phyloP scores from a whole-genome alignment of 805 yeast species.

The Yamadazyma paraphyllophila region DNA sequence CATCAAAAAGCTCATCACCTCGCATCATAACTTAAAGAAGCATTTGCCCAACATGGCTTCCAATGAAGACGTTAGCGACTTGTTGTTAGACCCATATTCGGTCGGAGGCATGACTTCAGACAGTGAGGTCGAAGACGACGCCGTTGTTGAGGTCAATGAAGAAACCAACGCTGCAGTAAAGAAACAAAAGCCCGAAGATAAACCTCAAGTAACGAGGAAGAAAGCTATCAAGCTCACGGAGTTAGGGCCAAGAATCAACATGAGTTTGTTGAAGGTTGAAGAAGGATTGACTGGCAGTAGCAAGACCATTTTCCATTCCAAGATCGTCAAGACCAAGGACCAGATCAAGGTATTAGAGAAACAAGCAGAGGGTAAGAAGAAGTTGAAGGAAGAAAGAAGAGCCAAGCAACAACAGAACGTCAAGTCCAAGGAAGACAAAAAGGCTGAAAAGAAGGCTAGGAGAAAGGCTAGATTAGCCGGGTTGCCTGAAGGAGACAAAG shows the following conservation, averaged over 20 bases:
- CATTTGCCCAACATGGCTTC: constrained; percentile 66
- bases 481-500: constrained; percentile 24
- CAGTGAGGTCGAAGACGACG: constrained; percentile 92
- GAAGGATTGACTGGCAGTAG: constrained; percentile 85
- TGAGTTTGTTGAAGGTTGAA: constrained; percentile 80
- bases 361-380: constrained; percentile 59
- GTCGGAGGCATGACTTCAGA: constrained; percentile 83
- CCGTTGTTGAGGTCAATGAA: constrained; percentile 58
- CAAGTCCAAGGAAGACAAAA: constrained; percentile 67
- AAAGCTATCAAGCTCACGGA: constrained; percentile 91
- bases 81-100: constrained; percentile 79
- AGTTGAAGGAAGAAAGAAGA: constrained; percentile 68
- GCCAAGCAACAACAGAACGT: constrained; percentile 79
- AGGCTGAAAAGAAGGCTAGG: constrained; percentile 70
- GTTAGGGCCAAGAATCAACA: constrained; percentile 83
- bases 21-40: constrained; percentile 59
- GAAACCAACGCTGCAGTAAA: constrained; percentile 17
- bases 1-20: constrained; percentile 65
- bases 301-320: constrained; percentile 80
- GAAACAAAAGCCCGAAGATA: constrained; percentile 21
- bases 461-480: constrained; percentile 50
- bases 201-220: constrained; percentile 44
- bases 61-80: constrained; percentile 76
- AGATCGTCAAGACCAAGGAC: constrained; percentile 56
- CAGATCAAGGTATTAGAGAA: constrained; percentile 65